Percentiles rank a stretch among this genome's conserved stretches.
Conservation (phyloP, 805 yeast species). For the Yarrowia phangngaensis region DNA sequence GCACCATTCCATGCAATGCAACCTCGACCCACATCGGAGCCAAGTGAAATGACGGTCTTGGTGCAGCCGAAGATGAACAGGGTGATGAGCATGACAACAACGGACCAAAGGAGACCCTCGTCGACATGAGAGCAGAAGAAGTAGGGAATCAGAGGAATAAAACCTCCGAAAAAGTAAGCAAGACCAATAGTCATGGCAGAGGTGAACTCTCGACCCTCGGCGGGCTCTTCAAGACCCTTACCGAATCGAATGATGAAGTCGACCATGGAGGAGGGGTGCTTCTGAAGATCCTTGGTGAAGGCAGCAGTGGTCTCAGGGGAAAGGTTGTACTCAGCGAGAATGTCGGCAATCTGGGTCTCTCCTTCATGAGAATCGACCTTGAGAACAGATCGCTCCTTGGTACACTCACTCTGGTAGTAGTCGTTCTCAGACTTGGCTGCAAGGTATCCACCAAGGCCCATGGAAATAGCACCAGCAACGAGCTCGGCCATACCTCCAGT, state of each 20-base stretch:
- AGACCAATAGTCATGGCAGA: constrained; percentile 88
- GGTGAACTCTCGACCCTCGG: constrained; percentile 81
- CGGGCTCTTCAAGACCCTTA: constrained; percentile 92
- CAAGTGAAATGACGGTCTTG: constrained; percentile 82
- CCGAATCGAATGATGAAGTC: constrained; percentile 86
- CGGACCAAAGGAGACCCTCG: constrained; percentile 70
- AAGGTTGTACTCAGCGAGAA: constrained; percentile 64
- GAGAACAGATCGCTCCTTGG: constrained; percentile 34
- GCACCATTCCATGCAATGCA: constrained; percentile 63
- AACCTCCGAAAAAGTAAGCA: constrained; percentile 87
- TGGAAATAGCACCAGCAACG: constrained; percentile 93
- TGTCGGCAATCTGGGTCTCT: constrained; percentile 76
- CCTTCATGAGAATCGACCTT: constrained; percentile 41
- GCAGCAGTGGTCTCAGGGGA: constrained; percentile 67
- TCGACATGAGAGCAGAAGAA: constrained; percentile 75
- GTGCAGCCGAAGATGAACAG: constrained; percentile 81
- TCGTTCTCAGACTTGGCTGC: constrained; percentile 83
- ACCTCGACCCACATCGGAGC: constrained; percentile 58
- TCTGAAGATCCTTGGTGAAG: constrained; percentile 74
- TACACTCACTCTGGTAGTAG: constrained; percentile 35
- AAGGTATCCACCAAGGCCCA: constrained; percentile 95
- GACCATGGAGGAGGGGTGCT: constrained; percentile 71
- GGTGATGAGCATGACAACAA: constrained; percentile 77
- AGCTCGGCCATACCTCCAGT: constrained; percentile 98
- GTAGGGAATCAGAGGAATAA: constrained; percentile 86